A percentile compares a stretch with the other conserved stretches of the same genome.
Conservation (phyloP, 495 filamentous ascomycete species). For the Talaromyces proteolyticus region DNA sequence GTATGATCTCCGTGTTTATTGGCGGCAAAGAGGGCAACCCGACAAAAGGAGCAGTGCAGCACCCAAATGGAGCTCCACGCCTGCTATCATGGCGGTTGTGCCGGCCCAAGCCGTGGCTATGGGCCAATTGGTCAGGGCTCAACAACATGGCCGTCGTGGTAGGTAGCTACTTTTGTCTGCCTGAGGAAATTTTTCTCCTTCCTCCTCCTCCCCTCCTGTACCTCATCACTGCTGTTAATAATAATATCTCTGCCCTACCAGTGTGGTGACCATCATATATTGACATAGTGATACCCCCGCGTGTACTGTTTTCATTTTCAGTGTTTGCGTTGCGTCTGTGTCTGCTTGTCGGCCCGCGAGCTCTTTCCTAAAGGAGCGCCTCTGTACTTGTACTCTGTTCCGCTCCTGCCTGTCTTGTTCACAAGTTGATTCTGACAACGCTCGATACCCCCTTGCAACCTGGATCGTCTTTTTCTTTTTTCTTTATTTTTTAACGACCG, state of each 20-base stretch:
- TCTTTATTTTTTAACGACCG: neutral
- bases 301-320: neutral
- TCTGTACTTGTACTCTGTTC: neutral
- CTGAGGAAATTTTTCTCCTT: conserved; percentile 8
- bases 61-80: too few relatives aligned
- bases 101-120: too few relatives aligned
- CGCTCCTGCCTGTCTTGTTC: too few relatives aligned
- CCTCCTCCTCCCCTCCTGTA: conserved; percentile 11
- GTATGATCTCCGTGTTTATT: too few relatives aligned
- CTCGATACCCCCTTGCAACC: too few relatives aligned
- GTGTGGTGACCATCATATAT: too few relatives aligned
- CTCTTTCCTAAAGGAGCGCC: neutral
- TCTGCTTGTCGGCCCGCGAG: neutral
- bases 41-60: too few relatives aligned
- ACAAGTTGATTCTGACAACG: too few relatives aligned
- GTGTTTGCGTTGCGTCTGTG: neutral
- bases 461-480: neutral
- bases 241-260: too few relatives aligned
- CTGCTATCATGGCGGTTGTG: too few relatives aligned
- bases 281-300: conserved; percentile 40
- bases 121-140: neutral
- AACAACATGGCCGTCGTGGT: neutral
- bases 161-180: neutral
- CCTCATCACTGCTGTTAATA: too few relatives aligned
- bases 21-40: too few relatives aligned